A percentile compares a stretch with the other conserved stretches of the same genome.
Evolutionary conservation across 345 rosid species (phyloP).

Genomic region (Combretum micranthum): DNA sequence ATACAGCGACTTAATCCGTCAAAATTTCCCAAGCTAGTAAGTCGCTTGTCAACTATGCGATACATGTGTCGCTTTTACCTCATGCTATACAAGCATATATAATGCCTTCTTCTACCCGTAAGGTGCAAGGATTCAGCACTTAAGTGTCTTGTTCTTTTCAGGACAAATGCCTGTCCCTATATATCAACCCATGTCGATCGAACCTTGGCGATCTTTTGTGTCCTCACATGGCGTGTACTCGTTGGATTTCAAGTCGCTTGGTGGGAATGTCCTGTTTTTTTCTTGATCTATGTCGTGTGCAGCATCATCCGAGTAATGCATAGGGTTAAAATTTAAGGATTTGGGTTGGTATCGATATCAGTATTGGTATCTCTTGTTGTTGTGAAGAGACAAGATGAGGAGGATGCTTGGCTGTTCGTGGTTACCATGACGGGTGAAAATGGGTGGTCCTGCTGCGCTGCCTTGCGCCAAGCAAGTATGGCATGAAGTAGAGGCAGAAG

Average conservation of each 20-base stretch:
- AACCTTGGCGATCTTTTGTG: slow-evolving; percentile 19
- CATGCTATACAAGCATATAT: too few relatives aligned
- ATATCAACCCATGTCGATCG: slow-evolving; percentile 25
- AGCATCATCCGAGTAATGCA: background rate
- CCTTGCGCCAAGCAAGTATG: slow-evolving; percentile 33
- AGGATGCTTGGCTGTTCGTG: background rate
- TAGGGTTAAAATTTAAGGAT: slow-evolving; percentile 5
- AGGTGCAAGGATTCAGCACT: slow-evolving; percentile 57
- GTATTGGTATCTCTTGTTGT: background rate
- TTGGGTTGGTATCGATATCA: background rate
- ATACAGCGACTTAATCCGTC: too few relatives aligned
- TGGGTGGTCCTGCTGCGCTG: slow-evolving; percentile 3
- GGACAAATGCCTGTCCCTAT: slow-evolving; percentile 71
- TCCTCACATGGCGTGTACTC: slow-evolving; percentile 53
- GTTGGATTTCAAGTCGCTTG: slow-evolving; percentile 26
- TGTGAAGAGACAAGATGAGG: background rate
- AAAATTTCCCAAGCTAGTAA: too few relatives aligned
- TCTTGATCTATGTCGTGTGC: background rate
- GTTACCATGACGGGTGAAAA: background rate
- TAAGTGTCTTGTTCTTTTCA: slow-evolving; percentile 21
- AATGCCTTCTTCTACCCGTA: slow-evolving; percentile 33
- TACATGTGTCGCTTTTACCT: too few relatives aligned
- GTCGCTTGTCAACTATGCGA: too few relatives aligned
- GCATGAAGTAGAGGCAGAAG: slow-evolving; percentile 29
- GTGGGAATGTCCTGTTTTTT: slow-evolving; percentile 14